phyloP scores from a whole-genome alignment of 371 early-diverging fungal species.

The Lichtheimia ornata region DNA sequence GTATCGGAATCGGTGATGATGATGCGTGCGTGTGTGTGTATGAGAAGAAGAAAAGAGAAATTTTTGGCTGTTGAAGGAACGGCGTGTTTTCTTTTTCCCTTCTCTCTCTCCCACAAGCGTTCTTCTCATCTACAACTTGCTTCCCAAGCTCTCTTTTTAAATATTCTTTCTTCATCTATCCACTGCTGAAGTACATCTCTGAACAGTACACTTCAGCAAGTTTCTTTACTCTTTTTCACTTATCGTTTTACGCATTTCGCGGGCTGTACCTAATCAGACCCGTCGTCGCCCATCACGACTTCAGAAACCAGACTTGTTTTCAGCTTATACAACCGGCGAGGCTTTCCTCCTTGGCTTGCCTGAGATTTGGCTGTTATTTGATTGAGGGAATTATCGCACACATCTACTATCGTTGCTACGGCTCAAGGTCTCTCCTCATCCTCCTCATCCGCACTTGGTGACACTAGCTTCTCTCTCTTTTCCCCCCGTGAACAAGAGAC shows the following conservation, averaged over 20 bases:
- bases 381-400: not conserved
- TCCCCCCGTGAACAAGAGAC: conserved; percentile 8
- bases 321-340: conserved; percentile 65
- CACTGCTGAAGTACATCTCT: conserved; percentile 8
- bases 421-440: not conserved
- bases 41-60: too few species aligned
- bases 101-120: too few species aligned
- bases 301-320: conserved; percentile 65
- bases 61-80: too few species aligned
- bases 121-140: not conserved
- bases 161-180: not conserved
- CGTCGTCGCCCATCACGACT: conserved; percentile 67
- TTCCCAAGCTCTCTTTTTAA: not conserved
- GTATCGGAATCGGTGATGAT: too few species aligned
- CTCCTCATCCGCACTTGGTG: not conserved
- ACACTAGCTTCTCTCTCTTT: conserved; percentile 28
- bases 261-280: conserved; percentile 51
- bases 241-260: conserved; percentile 30
- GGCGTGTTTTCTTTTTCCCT: too few species aligned
- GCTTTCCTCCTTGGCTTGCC: conserved; percentile 71
- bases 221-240: not conserved
- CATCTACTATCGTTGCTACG: conserved; percentile 1
- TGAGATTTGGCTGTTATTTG: conserved; percentile 21
- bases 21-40: too few species aligned
- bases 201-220: conserved; percentile 2